Evolutionary conservation across 2,329 filamentous ascomycete species (phyloP), one percentile per base, ranked within the genome.

Genomic region (Cytospora chrysosperma): DNA sequence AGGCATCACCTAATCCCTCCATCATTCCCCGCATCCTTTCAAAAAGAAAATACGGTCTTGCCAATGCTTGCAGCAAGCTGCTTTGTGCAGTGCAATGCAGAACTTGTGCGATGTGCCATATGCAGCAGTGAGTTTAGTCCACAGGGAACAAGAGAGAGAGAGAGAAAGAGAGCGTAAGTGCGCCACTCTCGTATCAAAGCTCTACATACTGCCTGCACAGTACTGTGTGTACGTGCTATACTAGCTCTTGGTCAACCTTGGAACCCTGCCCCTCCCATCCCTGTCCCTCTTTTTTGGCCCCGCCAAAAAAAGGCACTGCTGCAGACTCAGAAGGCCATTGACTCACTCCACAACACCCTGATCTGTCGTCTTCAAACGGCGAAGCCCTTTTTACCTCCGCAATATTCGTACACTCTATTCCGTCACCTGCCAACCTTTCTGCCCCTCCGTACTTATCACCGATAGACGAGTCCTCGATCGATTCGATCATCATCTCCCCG

Each of bases 301-400:
- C 63, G 43, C 63, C 63, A 65, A 65, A 65, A 62, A 65, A 59
- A 57, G 43, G 43, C 43, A 51, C 50, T 61, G 59, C 50, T 61
- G 59, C 59, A 62, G 59, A 54, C 59, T 47, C 34, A 49, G 55
- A 47, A 60, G 50, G 17, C 50, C 21, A 30, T 65, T 63, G 56
- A 59, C 61, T 63, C 60, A 51, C 63, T 62, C 56, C 61, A 60
- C 56, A 63, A 53, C 49, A 53, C 54, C 63, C 51, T 62, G 54
- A 57, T 61, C 56, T 65, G 49, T 54, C 63, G 54, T 57, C 59
- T 62, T 65, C 59, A 47, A 37, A 27, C 37, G 19, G 27, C 54
- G 43, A 49, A 53, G 43, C 47, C 52, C 56, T 30, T 34, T 30
- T 56, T 47, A 53, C 34, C 59, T 61, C 60, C 50, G 28, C 21